These are phyloP conservation scores for Populus hybrid DNA, from an alignment of 441 rosid genomes.

Conservation along the genomic window DNA sequence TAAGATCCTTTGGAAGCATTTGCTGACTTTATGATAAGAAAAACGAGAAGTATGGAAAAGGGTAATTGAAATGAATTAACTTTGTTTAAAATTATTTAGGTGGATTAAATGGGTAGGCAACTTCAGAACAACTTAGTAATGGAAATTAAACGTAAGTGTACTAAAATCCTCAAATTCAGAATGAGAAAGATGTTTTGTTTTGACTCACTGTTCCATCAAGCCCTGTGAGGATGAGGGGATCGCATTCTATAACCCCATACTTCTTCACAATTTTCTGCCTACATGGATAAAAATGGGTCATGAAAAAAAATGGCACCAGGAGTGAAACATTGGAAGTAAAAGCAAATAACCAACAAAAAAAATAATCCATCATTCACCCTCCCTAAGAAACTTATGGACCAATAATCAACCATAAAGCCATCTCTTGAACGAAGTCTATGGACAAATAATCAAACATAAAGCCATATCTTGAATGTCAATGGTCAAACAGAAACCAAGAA, in stretches of 20 bases:
- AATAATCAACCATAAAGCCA: neutral
- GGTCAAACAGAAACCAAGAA: neutral
- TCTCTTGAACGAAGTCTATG: neutral
- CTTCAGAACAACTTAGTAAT: neutral
- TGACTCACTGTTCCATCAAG: constrained; percentile 80
- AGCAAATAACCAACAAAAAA: neutral
- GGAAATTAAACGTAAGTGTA: neutral
- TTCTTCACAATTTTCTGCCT: constrained; percentile 65
- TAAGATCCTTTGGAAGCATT: neutral
- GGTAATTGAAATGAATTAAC: neutral
- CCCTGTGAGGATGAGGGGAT: constrained; percentile 65
- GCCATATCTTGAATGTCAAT: neutral
- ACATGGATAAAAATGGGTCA: constrained; percentile 18
- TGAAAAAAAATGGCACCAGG: neutral
- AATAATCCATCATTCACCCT: neutral
- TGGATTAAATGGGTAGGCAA: neutral
- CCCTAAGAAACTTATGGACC: neutral
- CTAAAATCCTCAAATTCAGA: neutral
- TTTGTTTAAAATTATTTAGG: neutral
- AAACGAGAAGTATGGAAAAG: neutral
- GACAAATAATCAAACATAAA: neutral
- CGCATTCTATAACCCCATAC: constrained; percentile 85
- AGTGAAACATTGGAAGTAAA: neutral
- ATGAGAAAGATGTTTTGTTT: constrained; percentile 16
- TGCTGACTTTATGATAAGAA: neutral